Evolutionary conservation across 2,329 filamentous ascomycete genomes (phyloP).

Genomic region (Exophiala sp.): DNA sequence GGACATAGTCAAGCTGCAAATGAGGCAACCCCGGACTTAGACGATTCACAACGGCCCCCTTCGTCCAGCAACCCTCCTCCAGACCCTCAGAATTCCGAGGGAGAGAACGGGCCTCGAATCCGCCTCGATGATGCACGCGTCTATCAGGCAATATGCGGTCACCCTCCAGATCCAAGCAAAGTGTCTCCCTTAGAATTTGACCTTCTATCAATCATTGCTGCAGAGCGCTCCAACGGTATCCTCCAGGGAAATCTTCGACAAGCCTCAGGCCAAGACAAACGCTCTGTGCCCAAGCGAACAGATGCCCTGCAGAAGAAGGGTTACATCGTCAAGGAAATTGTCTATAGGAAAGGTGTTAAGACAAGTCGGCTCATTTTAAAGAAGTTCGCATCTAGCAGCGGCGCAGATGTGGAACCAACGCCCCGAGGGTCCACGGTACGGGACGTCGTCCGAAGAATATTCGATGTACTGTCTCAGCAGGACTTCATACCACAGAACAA

Average conservation of each 20-base stretch:
- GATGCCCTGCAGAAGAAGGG: constrained; percentile 52
- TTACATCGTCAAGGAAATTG: constrained; percentile 54
- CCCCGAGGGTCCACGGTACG: constrained; percentile 10
- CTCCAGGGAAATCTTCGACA: constrained; percentile 51
- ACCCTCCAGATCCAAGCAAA: constrained; percentile 51
- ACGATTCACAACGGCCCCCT: constrained; percentile 4
- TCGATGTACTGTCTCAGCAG: constrained; percentile 13
- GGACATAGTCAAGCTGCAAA: background rate
- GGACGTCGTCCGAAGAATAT: constrained; percentile 22
- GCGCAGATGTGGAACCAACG: constrained; percentile 3
- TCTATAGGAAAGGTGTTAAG: constrained; percentile 45
- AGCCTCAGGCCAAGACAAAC: constrained; percentile 57
- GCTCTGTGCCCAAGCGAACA: constrained; percentile 58
- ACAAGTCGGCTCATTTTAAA: constrained; percentile 54
- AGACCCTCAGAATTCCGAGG: background rate
- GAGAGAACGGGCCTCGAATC: constrained; percentile 32
- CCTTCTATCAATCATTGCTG: constrained; percentile 54
- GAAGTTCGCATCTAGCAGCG: constrained; percentile 38
- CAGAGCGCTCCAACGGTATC: constrained; percentile 49
- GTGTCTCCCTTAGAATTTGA: constrained; percentile 52
- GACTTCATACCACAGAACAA: constrained; percentile 14
- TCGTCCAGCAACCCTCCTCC: background rate
- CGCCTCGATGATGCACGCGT: constrained; percentile 51
- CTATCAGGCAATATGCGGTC: constrained; percentile 57
- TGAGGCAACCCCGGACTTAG: background rate